phyloP scores from a whole-genome alignment of 768 basidiomycete genomes.

The Epithele typhae region DNA sequence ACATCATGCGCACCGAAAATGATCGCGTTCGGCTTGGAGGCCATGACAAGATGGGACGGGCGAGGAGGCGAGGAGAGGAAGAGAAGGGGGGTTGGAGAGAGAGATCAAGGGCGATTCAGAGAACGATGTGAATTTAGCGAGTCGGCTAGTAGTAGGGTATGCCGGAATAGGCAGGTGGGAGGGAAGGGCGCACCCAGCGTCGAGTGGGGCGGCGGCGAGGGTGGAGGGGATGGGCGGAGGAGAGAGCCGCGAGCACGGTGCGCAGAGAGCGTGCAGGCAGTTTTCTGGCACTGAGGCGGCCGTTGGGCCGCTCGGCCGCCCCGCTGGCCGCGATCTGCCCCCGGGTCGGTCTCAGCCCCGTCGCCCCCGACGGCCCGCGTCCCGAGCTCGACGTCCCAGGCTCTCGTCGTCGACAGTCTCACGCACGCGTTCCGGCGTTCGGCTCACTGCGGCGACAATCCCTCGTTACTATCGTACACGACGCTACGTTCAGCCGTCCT shows the following conservation, averaged over 20 bases:
- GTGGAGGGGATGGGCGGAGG: constrained; percentile 1
- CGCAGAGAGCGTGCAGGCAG: too few relatives aligned
- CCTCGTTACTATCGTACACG: not conserved
- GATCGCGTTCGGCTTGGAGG: constrained; percentile 59
- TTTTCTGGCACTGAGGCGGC: too few relatives aligned
- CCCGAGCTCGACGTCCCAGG: too few relatives aligned
- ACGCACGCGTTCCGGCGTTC: too few relatives aligned
- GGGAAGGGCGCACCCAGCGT: too few relatives aligned
- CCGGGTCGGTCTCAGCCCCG: too few relatives aligned
- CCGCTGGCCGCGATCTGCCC: too few relatives aligned
- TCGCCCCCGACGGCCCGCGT: too few relatives aligned
- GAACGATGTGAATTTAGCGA: constrained; percentile 12
- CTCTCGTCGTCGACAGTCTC: too few relatives aligned
- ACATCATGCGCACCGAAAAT: constrained; percentile 63
- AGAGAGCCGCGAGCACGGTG: constrained; percentile 2
- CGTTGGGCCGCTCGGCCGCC: too few relatives aligned
- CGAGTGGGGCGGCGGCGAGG: not conserved
- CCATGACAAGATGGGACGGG: constrained; percentile 27
- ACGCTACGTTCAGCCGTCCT: not conserved
- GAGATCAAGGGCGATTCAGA: constrained; percentile 22
- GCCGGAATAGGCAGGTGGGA: constrained; percentile 8
- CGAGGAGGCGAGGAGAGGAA: constrained; percentile 5
- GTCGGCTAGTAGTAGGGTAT: constrained; percentile 11
- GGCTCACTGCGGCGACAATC: too few relatives aligned
- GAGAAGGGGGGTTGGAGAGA: constrained; percentile 21